Conservation (phyloP, 495 filamentous ascomycete genomes). For the Beverwykella pulmonaria region DNA sequence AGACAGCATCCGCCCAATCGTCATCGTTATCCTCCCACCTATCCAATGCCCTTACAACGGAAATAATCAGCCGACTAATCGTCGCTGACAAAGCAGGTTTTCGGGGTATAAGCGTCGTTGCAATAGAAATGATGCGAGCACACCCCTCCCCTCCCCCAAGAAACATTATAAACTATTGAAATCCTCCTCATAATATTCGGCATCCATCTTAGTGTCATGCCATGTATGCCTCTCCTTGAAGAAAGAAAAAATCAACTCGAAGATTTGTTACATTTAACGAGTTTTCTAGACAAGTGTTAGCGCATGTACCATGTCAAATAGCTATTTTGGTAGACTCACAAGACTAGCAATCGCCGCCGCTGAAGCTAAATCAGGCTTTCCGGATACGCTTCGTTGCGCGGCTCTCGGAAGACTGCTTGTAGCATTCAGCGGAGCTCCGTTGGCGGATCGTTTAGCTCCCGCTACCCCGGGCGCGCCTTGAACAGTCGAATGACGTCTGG, state of each 20-base stretch:
- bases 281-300: conserved; percentile 25
- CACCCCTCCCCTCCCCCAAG: background rate
- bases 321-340: conserved; percentile 20
- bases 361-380: conserved; percentile 40
- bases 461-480: conserved; percentile 19
- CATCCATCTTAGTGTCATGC: background rate
- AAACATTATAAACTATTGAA: conserved; percentile 9
- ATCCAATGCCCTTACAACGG: conserved; percentile 25
- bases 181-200: conserved; percentile 11
- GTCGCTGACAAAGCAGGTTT: conserved; percentile 16
- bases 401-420: conserved; percentile 40
- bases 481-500: conserved; percentile 39
- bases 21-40: conserved; percentile 8
- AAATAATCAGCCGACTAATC: conserved; percentile 3
- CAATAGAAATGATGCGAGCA: conserved; percentile 7
- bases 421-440: conserved; percentile 34
- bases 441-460: conserved; percentile 36
- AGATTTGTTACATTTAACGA: background rate
- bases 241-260: background rate
- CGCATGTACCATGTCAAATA: background rate
- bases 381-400: conserved; percentile 38
- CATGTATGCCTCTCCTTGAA: background rate
- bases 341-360: conserved; percentile 42
- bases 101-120: conserved; percentile 32
- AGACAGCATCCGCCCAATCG: background rate